Conservation (phyloP, 768 basidiomycete species). For the Lanmaoa pseudosensibilis region DNA sequence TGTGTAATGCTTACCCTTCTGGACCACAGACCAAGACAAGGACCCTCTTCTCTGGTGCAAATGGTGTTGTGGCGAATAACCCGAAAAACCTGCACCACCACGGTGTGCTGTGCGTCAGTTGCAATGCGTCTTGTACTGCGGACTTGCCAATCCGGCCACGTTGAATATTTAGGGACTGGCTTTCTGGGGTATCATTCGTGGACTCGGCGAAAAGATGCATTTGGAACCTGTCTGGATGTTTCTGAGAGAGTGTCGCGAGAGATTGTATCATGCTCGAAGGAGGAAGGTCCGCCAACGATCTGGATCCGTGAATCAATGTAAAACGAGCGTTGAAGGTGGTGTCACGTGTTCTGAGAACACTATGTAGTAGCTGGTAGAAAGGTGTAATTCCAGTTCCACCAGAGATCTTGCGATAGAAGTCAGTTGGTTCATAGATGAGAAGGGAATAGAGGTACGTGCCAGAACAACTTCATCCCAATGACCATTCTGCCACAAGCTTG, state of each 20-base stretch:
- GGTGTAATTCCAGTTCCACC: conserved; percentile 89
- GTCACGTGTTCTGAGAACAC: conserved; percentile 40
- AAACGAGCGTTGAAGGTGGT: conserved; percentile 48
- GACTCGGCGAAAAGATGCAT: conserved; percentile 66
- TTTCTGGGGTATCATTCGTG: conserved; percentile 18
- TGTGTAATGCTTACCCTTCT: conserved; percentile 56
- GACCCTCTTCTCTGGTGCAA: conserved; percentile 38
- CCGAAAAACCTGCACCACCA: conserved; percentile 35
- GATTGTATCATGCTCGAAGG: conserved; percentile 60
- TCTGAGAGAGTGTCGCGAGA: conserved; percentile 46
- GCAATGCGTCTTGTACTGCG: conserved; percentile 46
- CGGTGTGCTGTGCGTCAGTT: conserved; percentile 21
- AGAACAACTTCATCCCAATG: conserved; percentile 81
- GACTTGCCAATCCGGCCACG: conserved; percentile 56
- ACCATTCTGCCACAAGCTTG: conserved; percentile 41
- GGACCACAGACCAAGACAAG: conserved; percentile 83
- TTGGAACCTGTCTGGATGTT: conserved; percentile 55
- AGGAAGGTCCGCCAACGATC: conserved; percentile 61
- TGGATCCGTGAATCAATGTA: conserved; percentile 73
- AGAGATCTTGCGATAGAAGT: conserved; percentile 59
- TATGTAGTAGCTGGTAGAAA: conserved; percentile 74
- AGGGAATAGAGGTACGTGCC: conserved; percentile 39
- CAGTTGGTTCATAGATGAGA: background rate
- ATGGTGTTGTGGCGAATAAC: conserved; percentile 1
- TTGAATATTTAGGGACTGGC: conserved; percentile 30